Evolutionary conservation across 2,329 filamentous ascomycete genomes (phyloP), one percentile per base, ranked within the genome.

Genomic region (Neodidymelliopsis sp.): DNA sequence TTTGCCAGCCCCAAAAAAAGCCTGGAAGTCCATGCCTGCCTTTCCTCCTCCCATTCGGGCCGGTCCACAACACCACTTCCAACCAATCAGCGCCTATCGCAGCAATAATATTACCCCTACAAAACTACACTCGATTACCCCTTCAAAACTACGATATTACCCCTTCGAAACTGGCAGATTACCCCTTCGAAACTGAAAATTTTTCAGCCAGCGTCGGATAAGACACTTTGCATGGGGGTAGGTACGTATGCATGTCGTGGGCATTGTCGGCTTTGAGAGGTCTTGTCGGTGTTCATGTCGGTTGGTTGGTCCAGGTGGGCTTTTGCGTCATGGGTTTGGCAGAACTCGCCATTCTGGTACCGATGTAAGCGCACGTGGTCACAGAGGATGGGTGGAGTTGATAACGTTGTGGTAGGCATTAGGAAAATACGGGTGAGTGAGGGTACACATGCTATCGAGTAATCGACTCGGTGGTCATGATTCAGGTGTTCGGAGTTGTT

Each of bases 111-210:
- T 50, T 50, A 50, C 47, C 47, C 47, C 47, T 49, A 29, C 39
- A 43, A 49, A 49, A 49, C 46, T 42, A 34, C 56, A 54, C 50
- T 47, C 36, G 28, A 54, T 67, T 67, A 66, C 63, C 62, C 64
- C 62, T 62, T 62, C 66, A 43, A 66, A 69, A 70, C 60, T 52
- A 33, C 29, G 15, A 25, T 28, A 41, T 51, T 53, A 60, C 49
- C 49, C 49, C 49, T 52, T 34, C 42, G 6, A 52, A 52, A 46
- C 35, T 46, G 11, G 13, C 15, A 18, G 27, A 68, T 72, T 72
- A 72, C 68, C 66, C 68, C 67, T 66, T 62, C 63, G 47, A 69
- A 71, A 71, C 42, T 70, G 60, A 70, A 70, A 69, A 69, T 62
- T 63, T 66, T 37, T 37, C 24, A 7, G n/a, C 28, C 8, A 4